Conservation (phyloP, 495 filamentous ascomycete species). For the Immersiella caudata region DNA sequence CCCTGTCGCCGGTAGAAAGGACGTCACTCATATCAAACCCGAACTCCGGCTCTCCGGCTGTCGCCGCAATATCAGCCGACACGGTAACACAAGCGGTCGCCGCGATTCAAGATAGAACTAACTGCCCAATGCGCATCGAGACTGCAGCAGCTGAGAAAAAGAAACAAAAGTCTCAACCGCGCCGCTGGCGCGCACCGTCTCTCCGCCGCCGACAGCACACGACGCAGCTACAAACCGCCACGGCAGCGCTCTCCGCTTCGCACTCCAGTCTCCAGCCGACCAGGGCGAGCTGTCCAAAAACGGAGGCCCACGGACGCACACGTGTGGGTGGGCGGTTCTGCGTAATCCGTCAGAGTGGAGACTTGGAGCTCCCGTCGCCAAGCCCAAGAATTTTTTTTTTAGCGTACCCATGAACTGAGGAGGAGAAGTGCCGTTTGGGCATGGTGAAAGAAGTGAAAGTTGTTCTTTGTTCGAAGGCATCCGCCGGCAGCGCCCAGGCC, state of each 20-base stretch:
- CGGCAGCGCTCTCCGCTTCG: neutral
- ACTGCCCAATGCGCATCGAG: neutral
- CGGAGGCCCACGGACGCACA: neutral
- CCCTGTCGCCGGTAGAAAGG: neutral
- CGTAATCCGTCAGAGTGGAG: conserved; percentile 21
- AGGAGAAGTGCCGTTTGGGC: neutral
- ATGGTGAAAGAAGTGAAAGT: conserved; percentile 6
- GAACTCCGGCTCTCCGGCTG: conserved; percentile 1
- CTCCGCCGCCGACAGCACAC: neutral
- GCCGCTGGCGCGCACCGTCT: neutral
- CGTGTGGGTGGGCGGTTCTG: conserved; percentile 12
- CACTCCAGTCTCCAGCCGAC: neutral
- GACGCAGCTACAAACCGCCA: neutral
- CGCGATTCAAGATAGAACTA: neutral
- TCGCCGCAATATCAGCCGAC: neutral
- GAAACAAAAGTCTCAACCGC: neutral
- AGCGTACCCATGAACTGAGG: conserved; percentile 18
- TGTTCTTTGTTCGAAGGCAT: conserved; percentile 16
- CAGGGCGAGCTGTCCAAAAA: conserved; percentile 4
- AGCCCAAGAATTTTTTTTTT: conserved; percentile 31
- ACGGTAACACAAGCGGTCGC: neutral
- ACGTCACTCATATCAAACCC: neutral
- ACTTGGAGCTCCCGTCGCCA: conserved; percentile 22
- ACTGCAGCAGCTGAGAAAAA: neutral
- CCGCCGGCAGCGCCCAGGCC: conserved; percentile 12